These are phyloP conservation scores for Carex cristatella DNA, from an alignment of 176 grass and related monocot genomes.

Conservation along the genomic window DNA sequence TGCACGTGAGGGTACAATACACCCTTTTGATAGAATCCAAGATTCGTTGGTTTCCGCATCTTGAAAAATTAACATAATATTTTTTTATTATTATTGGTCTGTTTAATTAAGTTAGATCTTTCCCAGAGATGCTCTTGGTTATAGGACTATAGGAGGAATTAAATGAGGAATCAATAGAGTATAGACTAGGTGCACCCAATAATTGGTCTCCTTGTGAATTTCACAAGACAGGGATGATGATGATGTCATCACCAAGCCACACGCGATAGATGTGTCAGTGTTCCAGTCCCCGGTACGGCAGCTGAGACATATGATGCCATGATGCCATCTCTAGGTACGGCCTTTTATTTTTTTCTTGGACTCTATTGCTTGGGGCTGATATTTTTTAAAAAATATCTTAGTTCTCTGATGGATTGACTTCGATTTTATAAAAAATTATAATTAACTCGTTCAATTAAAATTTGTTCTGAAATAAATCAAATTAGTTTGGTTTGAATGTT, in stretches of 20 bases:
- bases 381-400: too few relatives aligned
- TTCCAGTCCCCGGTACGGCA: constrained; percentile 12
- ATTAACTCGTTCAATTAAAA: too few relatives aligned
- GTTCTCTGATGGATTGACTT: too few relatives aligned
- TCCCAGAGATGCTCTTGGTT: neutral
- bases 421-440: too few relatives aligned
- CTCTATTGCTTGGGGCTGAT: neutral
- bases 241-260: neutral
- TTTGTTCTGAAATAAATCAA: too few relatives aligned
- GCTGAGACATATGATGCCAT: constrained; percentile 1
- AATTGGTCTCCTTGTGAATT: neutral
- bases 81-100: neutral
- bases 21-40: neutral
- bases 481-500: too few relatives aligned
- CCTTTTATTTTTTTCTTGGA: constrained; percentile 9
- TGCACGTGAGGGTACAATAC: constrained; percentile 11
- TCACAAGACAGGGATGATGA: neutral
- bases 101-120: neutral
- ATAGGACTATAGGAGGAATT: too few relatives aligned
- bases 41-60: neutral
- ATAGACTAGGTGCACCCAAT: constrained; percentile 15
- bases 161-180: too few relatives aligned
- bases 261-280: neutral
- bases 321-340: constrained; percentile 17
- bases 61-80: neutral